Base-by-base conservation (phyloP, 371 early-diverging fungal genomes). In the Mortierella sp. region DNA sequence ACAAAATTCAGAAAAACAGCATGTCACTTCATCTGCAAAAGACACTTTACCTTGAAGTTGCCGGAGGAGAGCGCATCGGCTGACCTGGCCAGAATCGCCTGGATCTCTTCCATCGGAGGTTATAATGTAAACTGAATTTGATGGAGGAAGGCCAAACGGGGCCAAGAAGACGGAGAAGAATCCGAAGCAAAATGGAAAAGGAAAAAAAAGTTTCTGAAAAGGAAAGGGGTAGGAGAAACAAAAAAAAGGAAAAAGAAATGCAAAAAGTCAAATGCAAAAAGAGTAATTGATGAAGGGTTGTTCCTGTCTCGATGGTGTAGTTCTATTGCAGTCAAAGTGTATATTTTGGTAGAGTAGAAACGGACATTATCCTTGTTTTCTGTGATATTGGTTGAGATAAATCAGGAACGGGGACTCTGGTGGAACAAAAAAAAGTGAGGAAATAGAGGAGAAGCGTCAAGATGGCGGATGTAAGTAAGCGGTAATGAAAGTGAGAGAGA, bases 91-190 rank as follows among this genome's bases (percentile, higher is more conserved):
- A 72, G 66, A 73, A 78, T 68, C 66, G 35, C 23, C 66, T 72
- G 69, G 73, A 78, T 78, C 79, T 78, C 73, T n/a, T 78, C 79
- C 79, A 78, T 78, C 40, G 57, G 40, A 31, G 53, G 53, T 61
- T 56, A 13, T 55, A 12, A 22, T 34, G 49, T 64, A 47, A 7
- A 35, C 40, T 59, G 23, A 22, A 43, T 40, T 51, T 51, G 55
- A 68, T 59, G 68, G 64, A 64, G 65, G 53, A 64, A 31, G 60
- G 64, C 40, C 57, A 35, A 59, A 37, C 53, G 51, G 65, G 64
- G 49, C 58, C 60, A 53, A 58, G 66, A 47, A 58, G 54, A 59
- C 37, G 47, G 26, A 35, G 56, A 40, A 45, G 37, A 23, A 40
- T 12, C 17, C 22, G 62, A 31, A 35, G 26, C 31, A 42, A 13